A percentile compares a stretch with the other conserved stretches of the same genome.
Evolutionary conservation across 306 rosid genomes (phyloP).

Genomic region (Casuarina equisetifolia): DNA sequence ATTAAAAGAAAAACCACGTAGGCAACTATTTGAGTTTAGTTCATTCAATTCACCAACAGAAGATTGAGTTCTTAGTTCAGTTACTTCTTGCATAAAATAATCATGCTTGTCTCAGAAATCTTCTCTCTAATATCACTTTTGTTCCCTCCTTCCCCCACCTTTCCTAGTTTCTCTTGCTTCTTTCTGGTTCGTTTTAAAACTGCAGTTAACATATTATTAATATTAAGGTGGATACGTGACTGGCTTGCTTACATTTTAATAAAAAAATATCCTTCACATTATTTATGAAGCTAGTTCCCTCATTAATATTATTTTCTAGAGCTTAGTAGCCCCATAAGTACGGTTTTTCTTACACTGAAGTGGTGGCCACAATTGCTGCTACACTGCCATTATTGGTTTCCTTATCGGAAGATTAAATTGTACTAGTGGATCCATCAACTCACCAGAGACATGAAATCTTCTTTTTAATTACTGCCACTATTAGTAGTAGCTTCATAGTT

Average conservation of each 20-base stretch:
- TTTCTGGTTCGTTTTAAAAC: not conserved
- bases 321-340: not conserved
- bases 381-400: slow-evolving; percentile 8
- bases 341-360: not conserved
- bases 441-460: not conserved
- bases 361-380: slow-evolving; percentile 3
- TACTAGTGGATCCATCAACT: not conserved
- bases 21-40: not conserved
- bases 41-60: not conserved
- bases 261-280: not conserved
- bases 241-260: not conserved
- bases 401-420: slow-evolving; percentile 1
- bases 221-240: not conserved
- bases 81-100: not conserved
- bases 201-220: not conserved
- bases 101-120: not conserved
- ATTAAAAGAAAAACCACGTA: not conserved
- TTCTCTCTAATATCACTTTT: not conserved
- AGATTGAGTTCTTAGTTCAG: not conserved
- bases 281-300: not conserved
- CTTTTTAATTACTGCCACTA: not conserved
- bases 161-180: not conserved
- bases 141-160: not conserved
- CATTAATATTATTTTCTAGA: not conserved
- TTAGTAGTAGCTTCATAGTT: slow-evolving; percentile 2